A percentile compares a stretch with the other conserved stretches of the same genome.
These are phyloP conservation scores for Pterulicium gracile DNA, from an alignment of 1,284 basidiomycete genomes.

Conservation along the genomic window DNA sequence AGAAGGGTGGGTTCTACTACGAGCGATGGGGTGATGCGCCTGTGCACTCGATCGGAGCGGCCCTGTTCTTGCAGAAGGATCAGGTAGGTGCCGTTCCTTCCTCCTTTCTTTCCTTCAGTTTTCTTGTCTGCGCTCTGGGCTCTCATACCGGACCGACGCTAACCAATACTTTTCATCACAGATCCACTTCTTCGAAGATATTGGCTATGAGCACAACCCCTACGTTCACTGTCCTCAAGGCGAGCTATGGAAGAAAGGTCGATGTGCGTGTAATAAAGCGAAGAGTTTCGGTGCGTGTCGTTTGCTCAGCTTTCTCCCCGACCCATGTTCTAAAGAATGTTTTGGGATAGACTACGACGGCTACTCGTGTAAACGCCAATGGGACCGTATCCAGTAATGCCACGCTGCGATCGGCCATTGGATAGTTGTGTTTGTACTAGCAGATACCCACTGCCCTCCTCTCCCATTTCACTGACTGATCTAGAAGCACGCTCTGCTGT, in stretches of 20 bases:
- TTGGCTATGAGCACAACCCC: constrained; percentile 45
- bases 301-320: neutral
- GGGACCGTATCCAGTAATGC: neutral
- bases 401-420: too few species aligned
- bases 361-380: neutral
- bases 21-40: constrained; percentile 79
- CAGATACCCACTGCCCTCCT: too few species aligned
- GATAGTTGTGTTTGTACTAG: too few species aligned
- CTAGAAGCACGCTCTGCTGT: too few species aligned
- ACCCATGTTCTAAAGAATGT: neutral
- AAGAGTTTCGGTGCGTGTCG: neutral
- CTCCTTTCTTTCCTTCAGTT: neutral
- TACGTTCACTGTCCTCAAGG: constrained; percentile 36
- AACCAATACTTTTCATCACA: too few species aligned
- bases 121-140: neutral
- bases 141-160: too few species aligned
- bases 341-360: neutral
- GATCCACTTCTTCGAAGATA: constrained; percentile 61
- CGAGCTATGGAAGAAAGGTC: neutral
- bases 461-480: too few species aligned
- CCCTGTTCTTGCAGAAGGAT: constrained; percentile 48
- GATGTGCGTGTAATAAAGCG: neutral
- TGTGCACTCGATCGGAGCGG: constrained; percentile 66
- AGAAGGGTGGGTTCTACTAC: constrained; percentile 69
- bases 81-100: constrained; percentile 19